These are phyloP conservation scores for Penicillium diatomitis DNA, from an alignment of 495 filamentous ascomycete species.

Conservation along the genomic window DNA sequence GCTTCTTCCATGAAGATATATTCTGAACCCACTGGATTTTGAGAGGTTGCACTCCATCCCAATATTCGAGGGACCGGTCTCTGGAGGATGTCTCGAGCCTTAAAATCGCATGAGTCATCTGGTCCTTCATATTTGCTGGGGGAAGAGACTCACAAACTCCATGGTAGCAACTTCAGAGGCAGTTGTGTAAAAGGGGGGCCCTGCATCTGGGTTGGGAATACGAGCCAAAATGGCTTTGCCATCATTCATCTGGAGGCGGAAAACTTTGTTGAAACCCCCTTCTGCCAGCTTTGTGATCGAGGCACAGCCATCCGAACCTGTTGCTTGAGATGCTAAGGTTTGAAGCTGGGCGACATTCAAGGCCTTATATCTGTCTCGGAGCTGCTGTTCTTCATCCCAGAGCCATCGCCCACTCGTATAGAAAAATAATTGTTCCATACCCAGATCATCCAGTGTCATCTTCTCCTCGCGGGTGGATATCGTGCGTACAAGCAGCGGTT, in stretches of 20 bases:
- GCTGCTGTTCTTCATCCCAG: conserved; percentile 23
- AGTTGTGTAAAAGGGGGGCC: conserved; percentile 18
- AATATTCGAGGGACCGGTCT: conserved; percentile 22
- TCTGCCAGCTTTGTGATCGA: conserved; percentile 25
- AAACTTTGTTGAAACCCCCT: conserved; percentile 23
- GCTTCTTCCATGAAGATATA: conserved; percentile 25
- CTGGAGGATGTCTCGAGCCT: conserved; percentile 11
- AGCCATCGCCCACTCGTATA: conserved; percentile 28
- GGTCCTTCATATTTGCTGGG: background rate
- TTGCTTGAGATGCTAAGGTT: conserved; percentile 7
- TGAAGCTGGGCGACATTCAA: conserved; percentile 23
- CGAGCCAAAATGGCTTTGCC: conserved; percentile 18
- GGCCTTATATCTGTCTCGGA: conserved; percentile 14
- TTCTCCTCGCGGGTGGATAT: background rate
- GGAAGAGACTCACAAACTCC: conserved; percentile 17
- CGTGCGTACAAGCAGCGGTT: background rate
- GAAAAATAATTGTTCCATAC: conserved; percentile 12
- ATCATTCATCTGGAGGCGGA: conserved; percentile 18
- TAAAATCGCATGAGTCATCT: background rate
- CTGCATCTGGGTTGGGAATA: conserved; percentile 23
- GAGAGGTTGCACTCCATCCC: conserved; percentile 7
- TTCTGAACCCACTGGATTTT: conserved; percentile 21
- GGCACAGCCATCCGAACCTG: conserved; percentile 6
- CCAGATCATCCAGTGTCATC: background rate
- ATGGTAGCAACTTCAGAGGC: conserved; percentile 35